Evolutionary conservation across 2,329 filamentous ascomycete species (phyloP).

Genomic region (Bisporella sp.): DNA sequence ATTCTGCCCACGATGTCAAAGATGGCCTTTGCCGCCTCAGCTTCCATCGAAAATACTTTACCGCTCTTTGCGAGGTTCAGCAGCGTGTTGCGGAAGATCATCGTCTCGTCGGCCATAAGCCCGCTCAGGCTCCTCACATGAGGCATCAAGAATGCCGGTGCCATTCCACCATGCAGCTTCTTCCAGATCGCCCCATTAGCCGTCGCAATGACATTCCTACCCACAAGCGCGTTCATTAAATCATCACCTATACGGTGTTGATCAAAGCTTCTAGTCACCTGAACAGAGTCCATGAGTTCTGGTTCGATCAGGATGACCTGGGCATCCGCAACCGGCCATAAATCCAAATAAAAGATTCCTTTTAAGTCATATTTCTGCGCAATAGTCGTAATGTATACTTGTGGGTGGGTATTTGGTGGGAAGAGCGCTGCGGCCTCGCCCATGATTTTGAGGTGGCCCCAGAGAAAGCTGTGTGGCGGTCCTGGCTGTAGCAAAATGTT

Average conservation of each 20-base stretch:
- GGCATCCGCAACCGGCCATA: constrained; percentile 6
- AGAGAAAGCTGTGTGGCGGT: constrained; percentile 10
- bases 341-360: constrained; percentile 8
- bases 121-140: constrained; percentile 2
- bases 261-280: constrained; percentile 2
- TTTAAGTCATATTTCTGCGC: constrained; percentile 10
- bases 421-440: constrained; percentile 9
- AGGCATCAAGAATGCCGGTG: background rate
- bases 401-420: constrained; percentile 11
- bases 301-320: constrained; percentile 1
- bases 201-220: background rate
- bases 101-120: constrained; percentile 5
- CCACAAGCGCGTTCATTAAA: background rate
- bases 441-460: constrained; percentile 12
- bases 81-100: constrained; percentile 3
- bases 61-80: background rate
- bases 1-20: constrained; percentile 7
- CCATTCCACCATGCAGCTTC: background rate
- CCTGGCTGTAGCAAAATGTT: constrained; percentile 7
- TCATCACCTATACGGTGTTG: constrained; percentile 3
- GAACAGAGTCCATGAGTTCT: too few relatives aligned
- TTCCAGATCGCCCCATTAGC: constrained; percentile 4
- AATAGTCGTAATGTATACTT: constrained; percentile 8
- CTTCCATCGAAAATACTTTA: constrained; percentile 5
- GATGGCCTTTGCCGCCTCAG: background rate